Percentiles rank a stretch among this genome's conserved stretches.
Conservation (phyloP, 371 early-diverging fungal genomes). For the Umbelopsis sp. region DNA sequence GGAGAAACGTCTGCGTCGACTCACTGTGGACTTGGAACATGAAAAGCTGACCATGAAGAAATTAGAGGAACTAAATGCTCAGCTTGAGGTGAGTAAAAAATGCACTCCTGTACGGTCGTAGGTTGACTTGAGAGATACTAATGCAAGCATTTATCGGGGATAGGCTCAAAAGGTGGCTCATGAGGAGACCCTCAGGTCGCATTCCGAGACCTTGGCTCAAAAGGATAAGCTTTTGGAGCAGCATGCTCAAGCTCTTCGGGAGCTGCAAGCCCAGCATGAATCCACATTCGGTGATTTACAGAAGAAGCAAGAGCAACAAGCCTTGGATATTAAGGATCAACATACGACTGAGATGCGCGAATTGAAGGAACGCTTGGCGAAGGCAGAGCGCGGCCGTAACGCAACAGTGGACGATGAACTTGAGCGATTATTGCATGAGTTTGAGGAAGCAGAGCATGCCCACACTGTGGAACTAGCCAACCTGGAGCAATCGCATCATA, state of each 20-base stretch:
- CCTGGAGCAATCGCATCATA: constrained; percentile 40
- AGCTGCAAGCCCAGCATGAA: constrained; percentile 38
- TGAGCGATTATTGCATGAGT: constrained; percentile 46
- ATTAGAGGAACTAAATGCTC: constrained; percentile 18
- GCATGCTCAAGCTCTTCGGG: constrained; percentile 39
- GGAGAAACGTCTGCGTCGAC: constrained; percentile 35
- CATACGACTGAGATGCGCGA: constrained; percentile 33
- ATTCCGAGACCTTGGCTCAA: constrained; percentile 1
- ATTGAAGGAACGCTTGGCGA: constrained; percentile 34
- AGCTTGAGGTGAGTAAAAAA: constrained; percentile 3
- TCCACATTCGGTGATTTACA: constrained; percentile 37
- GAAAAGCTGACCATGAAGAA: constrained; percentile 28
- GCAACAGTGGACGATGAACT: constrained; percentile 47
- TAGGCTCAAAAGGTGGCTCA: constrained; percentile 6
- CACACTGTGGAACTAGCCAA: constrained; percentile 44
- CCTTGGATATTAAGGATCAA: constrained; percentile 30
- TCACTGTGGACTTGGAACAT: constrained; percentile 32
- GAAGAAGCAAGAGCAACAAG: constrained; percentile 33
- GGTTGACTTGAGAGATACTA: not conserved
- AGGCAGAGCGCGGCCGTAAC: constrained; percentile 42
- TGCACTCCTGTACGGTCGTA: not conserved
- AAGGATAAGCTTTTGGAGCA: constrained; percentile 31
- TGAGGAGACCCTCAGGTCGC: not conserved
- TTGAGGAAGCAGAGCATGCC: constrained; percentile 53
- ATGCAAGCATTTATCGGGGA: not conserved